These are phyloP conservation scores for Salix suchowensis DNA, from an alignment of 345 rosid species.

Conservation along the genomic window DNA sequence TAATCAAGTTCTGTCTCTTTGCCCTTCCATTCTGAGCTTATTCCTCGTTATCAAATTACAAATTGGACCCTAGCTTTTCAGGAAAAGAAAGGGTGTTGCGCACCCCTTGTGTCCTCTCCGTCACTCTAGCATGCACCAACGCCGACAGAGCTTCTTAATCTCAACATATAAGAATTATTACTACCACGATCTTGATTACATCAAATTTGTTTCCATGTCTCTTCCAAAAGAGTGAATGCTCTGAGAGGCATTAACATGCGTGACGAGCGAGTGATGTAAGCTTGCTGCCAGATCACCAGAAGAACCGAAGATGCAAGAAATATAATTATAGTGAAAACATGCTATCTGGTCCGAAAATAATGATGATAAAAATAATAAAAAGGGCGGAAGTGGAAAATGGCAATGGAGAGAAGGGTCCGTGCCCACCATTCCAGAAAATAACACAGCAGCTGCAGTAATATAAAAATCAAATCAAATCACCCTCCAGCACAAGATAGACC, in stretches of 20 bases:
- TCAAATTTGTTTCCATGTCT: too few species aligned
- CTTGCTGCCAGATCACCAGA: not conserved
- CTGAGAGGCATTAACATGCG: too few species aligned
- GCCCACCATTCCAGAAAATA: not conserved
- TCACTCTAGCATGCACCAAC: too few species aligned
- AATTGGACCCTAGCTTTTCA: not conserved
- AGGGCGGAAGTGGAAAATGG: not conserved
- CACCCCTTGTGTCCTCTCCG: not conserved
- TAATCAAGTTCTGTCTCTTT: not conserved
- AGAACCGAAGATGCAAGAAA: not conserved
- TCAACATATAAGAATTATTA: too few species aligned
- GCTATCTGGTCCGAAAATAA: not conserved
- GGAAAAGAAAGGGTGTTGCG: not conserved
- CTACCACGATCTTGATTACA: too few species aligned
- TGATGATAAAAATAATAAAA: not conserved
- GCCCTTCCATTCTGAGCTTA: not conserved
- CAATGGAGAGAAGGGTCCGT: not conserved
- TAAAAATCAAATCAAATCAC: not conserved
- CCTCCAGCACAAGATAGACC: not conserved
- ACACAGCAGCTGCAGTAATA: not conserved
- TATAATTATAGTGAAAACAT: not conserved
- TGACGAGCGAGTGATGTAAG: not conserved
- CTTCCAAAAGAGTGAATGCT: too few species aligned
- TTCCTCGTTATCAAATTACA: not conserved
- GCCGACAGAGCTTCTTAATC: too few species aligned